phyloP scores from a whole-genome alignment of 176 grass and related monocot species.

The Pharus latifolius region DNA sequence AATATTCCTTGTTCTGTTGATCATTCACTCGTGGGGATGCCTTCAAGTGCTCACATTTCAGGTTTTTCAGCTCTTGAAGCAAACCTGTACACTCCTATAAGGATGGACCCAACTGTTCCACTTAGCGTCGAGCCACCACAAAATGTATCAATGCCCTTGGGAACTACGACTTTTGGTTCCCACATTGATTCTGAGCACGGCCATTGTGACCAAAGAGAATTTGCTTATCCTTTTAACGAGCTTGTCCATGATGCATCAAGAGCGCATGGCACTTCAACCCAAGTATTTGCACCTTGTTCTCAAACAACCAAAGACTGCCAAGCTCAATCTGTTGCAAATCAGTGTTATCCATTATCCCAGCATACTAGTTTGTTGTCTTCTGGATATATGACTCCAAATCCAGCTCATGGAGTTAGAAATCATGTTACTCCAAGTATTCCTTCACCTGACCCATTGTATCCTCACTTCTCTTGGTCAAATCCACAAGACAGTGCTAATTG shows the following conservation, averaged over 20 bases:
- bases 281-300: background rate
- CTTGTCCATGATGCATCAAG: background rate
- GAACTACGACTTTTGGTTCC: background rate
- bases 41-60: background rate
- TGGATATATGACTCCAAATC: background rate
- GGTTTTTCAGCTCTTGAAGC: constrained; percentile 15
- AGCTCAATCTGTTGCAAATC: constrained; percentile 9
- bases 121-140: background rate
- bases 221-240: background rate
- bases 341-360: background rate
- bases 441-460: background rate
- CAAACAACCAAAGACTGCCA: background rate
- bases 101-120: background rate
- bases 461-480: background rate
- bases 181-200: constrained; percentile 2
- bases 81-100: constrained; percentile 20
- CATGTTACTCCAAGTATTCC: background rate
- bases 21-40: background rate
- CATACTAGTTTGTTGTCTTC: constrained; percentile 2
- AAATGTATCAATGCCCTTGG: background rate
- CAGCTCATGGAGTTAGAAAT: constrained; percentile 2
- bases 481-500: background rate
- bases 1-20: constrained; percentile 1
- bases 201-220: background rate
- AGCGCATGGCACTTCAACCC: constrained; percentile 15